Base-by-base conservation (phyloP, 179 eudicot genomes). In the Beta macrorhiza region DNA sequence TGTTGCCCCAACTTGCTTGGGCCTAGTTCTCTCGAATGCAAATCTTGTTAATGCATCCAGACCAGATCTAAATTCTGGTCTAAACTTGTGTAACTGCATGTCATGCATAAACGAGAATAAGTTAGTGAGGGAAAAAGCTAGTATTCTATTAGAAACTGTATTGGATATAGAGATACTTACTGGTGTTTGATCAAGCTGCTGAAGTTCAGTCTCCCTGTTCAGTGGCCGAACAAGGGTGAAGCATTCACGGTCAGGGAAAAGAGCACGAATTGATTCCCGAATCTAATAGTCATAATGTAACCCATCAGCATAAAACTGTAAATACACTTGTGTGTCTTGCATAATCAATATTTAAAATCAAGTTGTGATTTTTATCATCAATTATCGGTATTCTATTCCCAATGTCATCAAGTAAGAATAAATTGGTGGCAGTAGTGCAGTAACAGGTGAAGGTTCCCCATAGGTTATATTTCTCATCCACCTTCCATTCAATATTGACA, bases 181-280 rank as follows among this genome's bases (percentile, higher is more conserved):
- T 53, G 95, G 83, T 78, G 90, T 94, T 85, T 97, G 98, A 81
- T 97, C 98, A 55, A 97, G 97, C 75, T 90, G 87, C 85, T 94
- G 99, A 61, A 97, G 98, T 64, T 97, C 95, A 84, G 79, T 87
- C 82, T 97, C 99, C 67, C 87, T 88, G 86, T 89, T 97, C 87
- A 94, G 84, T 76, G 99, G 99, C 80, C 98, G 93, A 67, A 97
- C 98, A 82, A 97, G 97, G 59, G 98, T 80, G 82, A 91, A 94
- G 90, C 99, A 97, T 80, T 97, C 99, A 83, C 98, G 88, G 77
- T 94, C 98, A 44, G 99, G 99, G 81, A 97, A 97, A 76, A 97
- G 98, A 82, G 98, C 95, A 72, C 97, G 93, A 44, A 97, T 94
- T 65, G 99, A 97, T 78, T 94, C 98, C 25, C 99, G 95, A 76